These are phyloP conservation scores for Polytrichum commune DNA, from an alignment of 225 moss, liverwort and hornwort genomes.

Conservation along the genomic window DNA sequence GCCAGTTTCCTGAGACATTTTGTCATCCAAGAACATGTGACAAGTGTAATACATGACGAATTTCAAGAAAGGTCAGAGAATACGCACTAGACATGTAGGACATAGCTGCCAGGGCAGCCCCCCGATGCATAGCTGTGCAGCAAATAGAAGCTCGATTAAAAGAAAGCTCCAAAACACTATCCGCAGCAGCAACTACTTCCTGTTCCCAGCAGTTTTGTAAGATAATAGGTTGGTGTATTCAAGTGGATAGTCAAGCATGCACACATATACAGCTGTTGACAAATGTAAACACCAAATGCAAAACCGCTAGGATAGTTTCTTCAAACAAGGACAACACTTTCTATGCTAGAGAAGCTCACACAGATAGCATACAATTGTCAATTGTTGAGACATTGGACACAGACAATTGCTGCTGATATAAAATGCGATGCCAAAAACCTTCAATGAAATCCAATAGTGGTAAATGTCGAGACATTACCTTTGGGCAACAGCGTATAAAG, in stretches of 20 bases:
- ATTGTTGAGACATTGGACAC: no score
- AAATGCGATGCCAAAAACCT: no score
- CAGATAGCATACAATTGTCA: no score
- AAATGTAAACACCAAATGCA: no score
- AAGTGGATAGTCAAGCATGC: no score
- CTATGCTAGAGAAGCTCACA: no score
- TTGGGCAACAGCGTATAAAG: constrained; percentile 83
- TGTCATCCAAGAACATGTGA: neutral
- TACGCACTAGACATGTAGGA: constrained; percentile 90
- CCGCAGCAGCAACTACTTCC: constrained; percentile 82
- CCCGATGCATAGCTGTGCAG: constrained; percentile 97
- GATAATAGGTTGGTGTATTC: no score
- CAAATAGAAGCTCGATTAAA: constrained; percentile 91
- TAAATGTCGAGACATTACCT: constrained; percentile 36
- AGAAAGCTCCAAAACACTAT: constrained; percentile 75
- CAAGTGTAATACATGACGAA: neutral
- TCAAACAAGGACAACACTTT: no score
- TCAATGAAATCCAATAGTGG: no score
- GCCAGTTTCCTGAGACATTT: neutral
- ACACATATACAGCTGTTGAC: no score
- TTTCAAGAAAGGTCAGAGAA: neutral
- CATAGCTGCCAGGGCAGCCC: constrained; percentile 89
- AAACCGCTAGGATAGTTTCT: no score
- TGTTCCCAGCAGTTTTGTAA: constrained; percentile 19
- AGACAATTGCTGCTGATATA: no score